Evolutionary conservation across 1,284 basidiomycete species (phyloP), one percentile per base, ranked within the genome.

Genomic region (Moesziomyces globuligerus): DNA sequence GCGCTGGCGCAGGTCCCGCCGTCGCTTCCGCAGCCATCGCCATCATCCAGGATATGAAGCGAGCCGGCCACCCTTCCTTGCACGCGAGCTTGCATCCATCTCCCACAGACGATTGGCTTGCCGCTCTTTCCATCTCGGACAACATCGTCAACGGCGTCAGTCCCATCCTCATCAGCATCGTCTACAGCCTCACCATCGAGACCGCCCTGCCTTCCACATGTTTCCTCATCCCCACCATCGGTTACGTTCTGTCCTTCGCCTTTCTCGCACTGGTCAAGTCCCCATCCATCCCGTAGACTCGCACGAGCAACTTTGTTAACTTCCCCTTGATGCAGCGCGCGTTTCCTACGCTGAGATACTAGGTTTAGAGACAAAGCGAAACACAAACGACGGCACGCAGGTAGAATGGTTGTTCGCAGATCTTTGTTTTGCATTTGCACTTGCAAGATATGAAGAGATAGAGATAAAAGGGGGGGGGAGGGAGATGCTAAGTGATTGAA

Each of bases 131-230:
- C 10, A 56, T 66, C 39, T 61, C 56, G 26, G 68, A 71, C 45
- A 66, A 66, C 17, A 43, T 71, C 4, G 62, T 66, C 38, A 71
- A 71, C 43, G 62, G 62, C 13, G 18, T 71, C 7, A 61, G 57
- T 25, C 68, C 68, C 5, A 50, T 71, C 36, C 42, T 57, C 21
- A 59, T 66, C 36, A 66, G 58, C 18, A 32, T 66, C n/a, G 68
- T 71, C 17, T 71, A 71, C 44, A 58, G 57, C 41, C 47, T 71
- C 48, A 71, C 68, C 28, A 58, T 71, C 34, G 68, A 71, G 37
- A 61, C 62, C 2, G 51, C 38, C 0, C n/a, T 64, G 15, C 61
- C 62, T n/a, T 61, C 61, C 18, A 48, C 62, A 4, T 71, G 62
- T 37, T 71, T 71, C 40, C 46, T 71, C 9, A 61, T 71, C 29